phyloP scores from a whole-genome alignment of 345 rosid species.

The Carallia pectinifolia region DNA sequence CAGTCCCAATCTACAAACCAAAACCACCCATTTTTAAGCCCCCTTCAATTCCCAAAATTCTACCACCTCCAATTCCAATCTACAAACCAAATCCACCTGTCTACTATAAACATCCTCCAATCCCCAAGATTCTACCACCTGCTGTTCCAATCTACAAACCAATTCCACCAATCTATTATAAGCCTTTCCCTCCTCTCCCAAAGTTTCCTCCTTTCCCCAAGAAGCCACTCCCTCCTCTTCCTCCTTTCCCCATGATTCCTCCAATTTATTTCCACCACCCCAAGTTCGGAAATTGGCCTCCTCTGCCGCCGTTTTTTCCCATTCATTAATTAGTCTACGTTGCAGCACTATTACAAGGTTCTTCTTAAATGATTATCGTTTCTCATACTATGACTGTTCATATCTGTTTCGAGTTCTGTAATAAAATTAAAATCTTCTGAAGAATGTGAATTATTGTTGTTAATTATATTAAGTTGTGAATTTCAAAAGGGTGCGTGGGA shows the following conservation, averaged over 20 bases:
- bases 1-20: constrained; percentile 24
- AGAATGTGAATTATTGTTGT: too few species aligned
- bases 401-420: constrained; percentile 3
- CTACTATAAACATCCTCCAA: not conserved
- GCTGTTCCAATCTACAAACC: constrained; percentile 14
- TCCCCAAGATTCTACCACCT: constrained; percentile 9
- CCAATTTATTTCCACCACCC: constrained; percentile 6
- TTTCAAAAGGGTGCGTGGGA: too few species aligned
- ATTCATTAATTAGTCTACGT: constrained; percentile 7
- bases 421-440: constrained; percentile 8
- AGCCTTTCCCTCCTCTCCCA: constrained; percentile 23
- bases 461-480: too few species aligned
- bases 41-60: not conserved
- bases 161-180: constrained; percentile 1
- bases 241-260: constrained; percentile 1
- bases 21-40: not conserved
- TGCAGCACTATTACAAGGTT: not conserved
- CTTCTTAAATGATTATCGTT: not conserved
- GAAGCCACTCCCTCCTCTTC: constrained; percentile 26
- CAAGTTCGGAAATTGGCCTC: constrained; percentile 27
- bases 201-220: constrained; percentile 16
- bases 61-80: constrained; percentile 9
- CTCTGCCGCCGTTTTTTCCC: constrained; percentile 17
- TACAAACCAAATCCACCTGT: constrained; percentile 10
- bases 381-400: not conserved